Evolutionary conservation across 192 early-diverging fungal genomes (phyloP), one percentile per base, ranked within the genome.

Genomic region (Rhizoclosmatium globosum): DNA sequence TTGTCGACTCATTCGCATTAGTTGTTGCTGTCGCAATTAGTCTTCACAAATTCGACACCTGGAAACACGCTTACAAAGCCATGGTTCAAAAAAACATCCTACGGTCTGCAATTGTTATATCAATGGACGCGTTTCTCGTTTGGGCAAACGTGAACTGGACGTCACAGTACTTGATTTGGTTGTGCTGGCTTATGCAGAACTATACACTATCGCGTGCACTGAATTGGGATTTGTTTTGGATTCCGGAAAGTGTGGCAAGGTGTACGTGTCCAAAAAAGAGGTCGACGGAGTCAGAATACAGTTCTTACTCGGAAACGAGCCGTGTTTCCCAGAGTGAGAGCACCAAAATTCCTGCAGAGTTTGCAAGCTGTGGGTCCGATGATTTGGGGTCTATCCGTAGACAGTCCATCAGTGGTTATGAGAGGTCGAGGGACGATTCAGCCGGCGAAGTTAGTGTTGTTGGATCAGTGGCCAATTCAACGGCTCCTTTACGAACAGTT

Each of bases 201-300:
- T 53, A 53, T 17, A 17, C 17, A 13, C 17, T 53, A 1, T 53
- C 50, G 50, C 50, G 50, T 7, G 50, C 50, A 17, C 17, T 53
- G 50, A 53, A 53, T 53, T 53, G 50, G 50, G 50, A 53, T 53
- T 53, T 53, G 50, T 53, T 53, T 53, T 53, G 50, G 50, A 13
- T 53, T 53, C 50, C 50, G 6, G 50, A 13, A 17, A 17, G 9
- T 7, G 50, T 53, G 50, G 17, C 50, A 17, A 53, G 17, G 17
- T 53, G 50, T 17, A 53, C 6, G 0, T 53, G 50, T 53, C 9
- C 17, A 53, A 53, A 53, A 17, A 53, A 17, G 50, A 17, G 50
- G 31, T 31, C 31, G 31, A 31, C 31, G 31, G 0, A 31, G 31
- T 31, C 31, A 31, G 31, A 31, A 31, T 31, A 31, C 31, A 31